Evolutionary conservation across 192 early-diverging fungal genomes (phyloP).

Genomic region (Podila horticola): DNA sequence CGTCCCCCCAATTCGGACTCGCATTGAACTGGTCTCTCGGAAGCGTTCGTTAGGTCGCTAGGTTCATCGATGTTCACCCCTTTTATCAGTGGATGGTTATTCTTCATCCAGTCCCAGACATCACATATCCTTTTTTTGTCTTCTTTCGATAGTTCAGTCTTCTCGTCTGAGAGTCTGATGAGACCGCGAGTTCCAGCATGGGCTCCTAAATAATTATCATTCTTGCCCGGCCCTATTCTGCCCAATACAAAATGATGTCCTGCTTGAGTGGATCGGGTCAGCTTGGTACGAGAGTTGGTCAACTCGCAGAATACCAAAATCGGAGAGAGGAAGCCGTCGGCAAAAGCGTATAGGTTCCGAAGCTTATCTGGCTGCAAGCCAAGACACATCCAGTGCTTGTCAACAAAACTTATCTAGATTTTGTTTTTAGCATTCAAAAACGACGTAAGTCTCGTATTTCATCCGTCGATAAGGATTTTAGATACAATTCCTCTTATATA

Average conservation of each 20-base stretch:
- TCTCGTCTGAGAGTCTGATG: constrained; percentile 10
- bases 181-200: constrained; percentile 20
- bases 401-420: constrained; percentile 15
- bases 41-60: constrained; percentile 17
- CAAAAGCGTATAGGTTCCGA: background rate
- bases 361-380: constrained; percentile 4
- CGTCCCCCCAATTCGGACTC: background rate
- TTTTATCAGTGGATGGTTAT: constrained; percentile 22
- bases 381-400: constrained; percentile 13
- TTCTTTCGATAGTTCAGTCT: background rate
- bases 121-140: constrained; percentile 5
- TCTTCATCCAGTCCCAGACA: constrained; percentile 26
- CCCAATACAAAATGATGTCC: constrained; percentile 24
- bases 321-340: constrained; percentile 4
- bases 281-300: too few species aligned
- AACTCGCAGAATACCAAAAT: too few species aligned
- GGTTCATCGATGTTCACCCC: constrained; percentile 11
- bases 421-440: background rate
- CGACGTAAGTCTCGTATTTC: constrained; percentile 3
- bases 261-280: too few species aligned
- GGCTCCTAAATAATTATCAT: constrained; percentile 2
- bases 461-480: background rate
- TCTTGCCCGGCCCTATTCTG: constrained; percentile 11
- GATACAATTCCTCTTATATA: constrained; percentile 1
- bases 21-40: background rate